phyloP scores from a whole-genome alignment of 2,329 filamentous ascomycete species.

The Eutypella sp. region DNA sequence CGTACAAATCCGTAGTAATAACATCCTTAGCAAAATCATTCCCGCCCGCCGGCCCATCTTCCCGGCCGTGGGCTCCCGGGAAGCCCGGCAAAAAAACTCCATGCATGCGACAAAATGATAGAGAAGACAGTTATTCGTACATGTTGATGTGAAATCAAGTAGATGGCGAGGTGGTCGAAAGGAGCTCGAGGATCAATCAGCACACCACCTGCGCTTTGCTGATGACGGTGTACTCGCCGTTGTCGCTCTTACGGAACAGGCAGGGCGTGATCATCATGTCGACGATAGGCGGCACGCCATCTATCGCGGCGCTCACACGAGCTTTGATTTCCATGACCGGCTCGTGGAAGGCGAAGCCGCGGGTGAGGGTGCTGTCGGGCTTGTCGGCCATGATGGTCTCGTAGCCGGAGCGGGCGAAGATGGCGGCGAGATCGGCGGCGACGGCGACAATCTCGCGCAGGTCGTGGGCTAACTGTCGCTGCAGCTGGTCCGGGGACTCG shows the following conservation, averaged over 20 bases:
- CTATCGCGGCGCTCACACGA: conserved; percentile 12
- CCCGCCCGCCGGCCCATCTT: too few relatives aligned
- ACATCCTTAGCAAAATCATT: too few relatives aligned
- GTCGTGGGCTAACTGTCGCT: too few relatives aligned
- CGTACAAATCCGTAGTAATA: too few relatives aligned
- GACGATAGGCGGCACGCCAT: conserved; percentile 11
- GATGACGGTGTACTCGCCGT: conserved; percentile 17
- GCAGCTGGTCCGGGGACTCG: conserved; percentile 7
- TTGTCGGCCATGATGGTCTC: conserved; percentile 20
- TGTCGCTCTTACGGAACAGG: conserved; percentile 21
- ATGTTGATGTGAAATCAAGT: too few relatives aligned
- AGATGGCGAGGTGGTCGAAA: too few relatives aligned
- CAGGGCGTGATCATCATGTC: conserved; percentile 25
- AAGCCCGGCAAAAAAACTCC: too few relatives aligned
- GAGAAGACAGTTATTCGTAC: too few relatives aligned
- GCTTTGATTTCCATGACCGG: conserved; percentile 19
- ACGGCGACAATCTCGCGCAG: conserved; percentile 16
- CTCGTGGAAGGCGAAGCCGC: conserved; percentile 17
- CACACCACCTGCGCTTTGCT: conserved; percentile 26
- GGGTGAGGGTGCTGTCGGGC: conserved; percentile 17
- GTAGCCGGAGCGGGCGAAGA: conserved; percentile 15
- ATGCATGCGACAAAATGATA: too few relatives aligned
- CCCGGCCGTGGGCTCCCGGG: too few relatives aligned
- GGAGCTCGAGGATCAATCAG: too few relatives aligned
- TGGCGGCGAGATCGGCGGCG: conserved; percentile 15